A percentile compares a stretch with the other conserved stretches of the same genome.
Conservation (phyloP, 129 eudicot genomes). For the Saposhnikovia divaricata region DNA sequence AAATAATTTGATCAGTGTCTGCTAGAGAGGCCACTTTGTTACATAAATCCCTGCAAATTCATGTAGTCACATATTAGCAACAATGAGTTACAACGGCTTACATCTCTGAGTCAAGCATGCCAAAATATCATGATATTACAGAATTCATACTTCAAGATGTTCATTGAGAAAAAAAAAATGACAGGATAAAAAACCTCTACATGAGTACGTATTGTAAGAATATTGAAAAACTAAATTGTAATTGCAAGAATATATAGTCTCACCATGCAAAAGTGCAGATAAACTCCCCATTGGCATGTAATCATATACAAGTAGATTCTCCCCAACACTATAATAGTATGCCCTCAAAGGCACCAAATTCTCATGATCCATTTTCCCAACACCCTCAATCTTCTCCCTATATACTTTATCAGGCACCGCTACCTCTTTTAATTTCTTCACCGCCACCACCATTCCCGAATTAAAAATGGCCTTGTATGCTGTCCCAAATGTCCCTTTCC, state of each 20-base stretch:
- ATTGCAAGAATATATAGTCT: neutral
- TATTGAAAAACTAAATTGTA: neutral
- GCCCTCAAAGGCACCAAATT: slow-evolving; percentile 16
- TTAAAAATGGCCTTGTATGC: neutral
- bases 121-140: neutral
- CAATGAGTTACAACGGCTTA: neutral
- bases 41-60: neutral
- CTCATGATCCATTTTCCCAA: slow-evolving; percentile 18
- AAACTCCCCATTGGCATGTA: slow-evolving; percentile 26
- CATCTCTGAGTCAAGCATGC: neutral
- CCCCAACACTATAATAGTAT: neutral
- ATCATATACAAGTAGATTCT: slow-evolving; percentile 17
- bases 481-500: neutral
- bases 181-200: neutral
- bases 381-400: slow-evolving; percentile 6
- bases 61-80: neutral
- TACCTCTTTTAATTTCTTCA: slow-evolving; percentile 1
- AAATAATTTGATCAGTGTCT: neutral
- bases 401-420: slow-evolving; percentile 15
- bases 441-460: neutral
- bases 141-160: neutral
- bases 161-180: neutral
- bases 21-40: neutral
- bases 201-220: neutral
- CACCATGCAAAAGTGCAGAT: slow-evolving; percentile 19